Conservation (phyloP, 257 asterid species). For the Nicotiana sylvestris region DNA sequence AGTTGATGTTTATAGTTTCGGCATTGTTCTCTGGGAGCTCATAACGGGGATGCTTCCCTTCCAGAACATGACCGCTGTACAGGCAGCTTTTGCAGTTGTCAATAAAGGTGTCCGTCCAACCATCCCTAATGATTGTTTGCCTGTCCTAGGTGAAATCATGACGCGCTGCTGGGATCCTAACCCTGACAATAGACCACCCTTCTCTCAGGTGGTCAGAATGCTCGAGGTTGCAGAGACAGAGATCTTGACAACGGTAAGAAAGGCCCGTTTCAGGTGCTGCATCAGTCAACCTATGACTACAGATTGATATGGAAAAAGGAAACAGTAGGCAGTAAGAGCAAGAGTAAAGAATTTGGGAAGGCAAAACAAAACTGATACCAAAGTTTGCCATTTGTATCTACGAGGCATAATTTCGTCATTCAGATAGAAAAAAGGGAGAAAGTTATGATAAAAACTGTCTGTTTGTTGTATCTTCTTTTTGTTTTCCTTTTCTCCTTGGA, state of each 20-base stretch:
- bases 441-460: conserved; percentile 41
- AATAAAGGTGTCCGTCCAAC: conserved; percentile 91
- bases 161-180: conserved; percentile 88
- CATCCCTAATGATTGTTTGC: conserved; percentile 74
- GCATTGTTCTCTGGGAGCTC: conserved; percentile 96
- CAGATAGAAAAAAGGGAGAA: conserved; percentile 44
- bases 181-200: conserved; percentile 85
- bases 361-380: conserved; percentile 22
- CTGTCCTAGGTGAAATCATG: conserved; percentile 78
- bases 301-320: conserved; percentile 40
- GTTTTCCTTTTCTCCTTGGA: conserved; percentile 35
- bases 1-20: conserved; percentile 95
- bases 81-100: conserved; percentile 97
- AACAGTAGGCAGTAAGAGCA: conserved; percentile 25
- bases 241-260: conserved; percentile 80
- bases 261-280: conserved; percentile 99
- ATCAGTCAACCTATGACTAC: conserved; percentile 77
- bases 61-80: conserved; percentile 97
- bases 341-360: conserved; percentile 31
- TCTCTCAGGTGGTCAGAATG: conserved; percentile 79
- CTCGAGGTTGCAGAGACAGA: conserved; percentile 89
- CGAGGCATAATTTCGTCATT: conserved; percentile 47
- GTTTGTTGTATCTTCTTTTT: conserved; percentile 30
- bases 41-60: conserved; percentile 97
- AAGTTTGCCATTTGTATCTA: conserved; percentile 51